phyloP scores from a whole-genome alignment of 495 filamentous ascomycete genomes.

The Annulohypoxylon moriforme region DNA sequence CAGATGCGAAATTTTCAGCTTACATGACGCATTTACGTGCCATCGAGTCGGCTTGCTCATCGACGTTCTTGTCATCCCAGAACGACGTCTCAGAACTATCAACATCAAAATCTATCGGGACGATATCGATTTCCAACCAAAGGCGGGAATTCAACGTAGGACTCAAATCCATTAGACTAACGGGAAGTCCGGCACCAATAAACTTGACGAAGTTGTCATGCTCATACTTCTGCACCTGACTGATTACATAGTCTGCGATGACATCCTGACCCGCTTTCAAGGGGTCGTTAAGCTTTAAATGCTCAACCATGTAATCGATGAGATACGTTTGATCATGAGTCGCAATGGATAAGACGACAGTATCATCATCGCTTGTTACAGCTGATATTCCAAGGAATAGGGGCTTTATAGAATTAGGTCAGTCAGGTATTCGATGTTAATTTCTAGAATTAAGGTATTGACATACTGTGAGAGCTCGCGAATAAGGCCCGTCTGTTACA shows the following conservation, averaged over 20 bases:
- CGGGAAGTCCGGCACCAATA: slow-evolving; percentile 70
- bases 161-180: slow-evolving; percentile 60
- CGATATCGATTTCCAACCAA: slow-evolving; percentile 82
- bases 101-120: slow-evolving; percentile 70
- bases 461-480: slow-evolving; percentile 59
- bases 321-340: slow-evolving; percentile 84
- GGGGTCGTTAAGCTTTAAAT: slow-evolving; percentile 55
- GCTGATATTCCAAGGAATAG: slow-evolving; percentile 73
- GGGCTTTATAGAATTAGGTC: slow-evolving; percentile 57
- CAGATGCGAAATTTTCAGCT: not conserved
- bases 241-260: slow-evolving; percentile 66
- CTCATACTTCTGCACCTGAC: slow-evolving; percentile 66
- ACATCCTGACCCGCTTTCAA: slow-evolving; percentile 54
- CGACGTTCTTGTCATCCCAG: slow-evolving; percentile 69
- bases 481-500: slow-evolving; percentile 56
- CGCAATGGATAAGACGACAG: slow-evolving; percentile 70
- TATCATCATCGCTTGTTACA: slow-evolving; percentile 60
- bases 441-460: not conserved
- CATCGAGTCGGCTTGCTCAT: slow-evolving; percentile 90
- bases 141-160: slow-evolving; percentile 76
- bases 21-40: slow-evolving; percentile 73
- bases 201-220: slow-evolving; percentile 74
- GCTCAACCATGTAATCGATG: slow-evolving; percentile 76
- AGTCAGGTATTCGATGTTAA: slow-evolving; percentile 11
- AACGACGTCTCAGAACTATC: slow-evolving; percentile 58